These are phyloP conservation scores for Tripterygium wilfordii DNA, from an alignment of 177 flowering plant genomes.

Conservation along the genomic window DNA sequence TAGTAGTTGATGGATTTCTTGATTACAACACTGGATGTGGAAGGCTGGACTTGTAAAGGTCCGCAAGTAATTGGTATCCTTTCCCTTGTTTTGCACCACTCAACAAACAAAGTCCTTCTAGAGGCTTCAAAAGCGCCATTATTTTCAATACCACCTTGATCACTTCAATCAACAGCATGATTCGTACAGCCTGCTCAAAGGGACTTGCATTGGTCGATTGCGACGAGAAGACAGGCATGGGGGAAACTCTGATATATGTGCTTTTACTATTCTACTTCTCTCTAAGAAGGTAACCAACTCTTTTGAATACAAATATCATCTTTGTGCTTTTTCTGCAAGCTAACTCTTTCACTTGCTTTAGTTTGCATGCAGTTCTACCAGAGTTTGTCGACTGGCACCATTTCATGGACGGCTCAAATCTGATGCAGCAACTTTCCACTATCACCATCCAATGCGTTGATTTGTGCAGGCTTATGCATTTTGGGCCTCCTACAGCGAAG, in stretches of 20 bases:
- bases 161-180: slow-evolving; percentile 26
- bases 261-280: slow-evolving; percentile 57
- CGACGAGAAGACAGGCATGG: slow-evolving; percentile 51
- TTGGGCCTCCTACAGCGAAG: slow-evolving; percentile 73
- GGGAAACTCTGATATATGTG: slow-evolving; percentile 40
- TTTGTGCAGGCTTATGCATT: slow-evolving; percentile 73
- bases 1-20: slow-evolving; percentile 58
- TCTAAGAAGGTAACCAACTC: slow-evolving; percentile 61
- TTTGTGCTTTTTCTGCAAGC: slow-evolving; percentile 4
- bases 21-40: slow-evolving; percentile 17
- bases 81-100: slow-evolving; percentile 62
- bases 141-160: slow-evolving; percentile 42
- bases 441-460: slow-evolving; percentile 55
- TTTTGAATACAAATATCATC: neutral
- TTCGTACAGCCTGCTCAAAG: slow-evolving; percentile 48
- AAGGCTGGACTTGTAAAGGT: slow-evolving; percentile 39
- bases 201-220: slow-evolving; percentile 57
- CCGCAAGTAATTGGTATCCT: slow-evolving; percentile 48
- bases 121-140: slow-evolving; percentile 69
- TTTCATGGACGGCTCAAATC: slow-evolving; percentile 30
- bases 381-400: slow-evolving; percentile 43
- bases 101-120: slow-evolving; percentile 40
- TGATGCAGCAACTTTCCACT: slow-evolving; percentile 22
- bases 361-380: slow-evolving; percentile 49
- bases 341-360: slow-evolving; percentile 29